Conservation (phyloP, 495 filamentous ascomycete genomes). For the Penicillium maclennaniae region DNA sequence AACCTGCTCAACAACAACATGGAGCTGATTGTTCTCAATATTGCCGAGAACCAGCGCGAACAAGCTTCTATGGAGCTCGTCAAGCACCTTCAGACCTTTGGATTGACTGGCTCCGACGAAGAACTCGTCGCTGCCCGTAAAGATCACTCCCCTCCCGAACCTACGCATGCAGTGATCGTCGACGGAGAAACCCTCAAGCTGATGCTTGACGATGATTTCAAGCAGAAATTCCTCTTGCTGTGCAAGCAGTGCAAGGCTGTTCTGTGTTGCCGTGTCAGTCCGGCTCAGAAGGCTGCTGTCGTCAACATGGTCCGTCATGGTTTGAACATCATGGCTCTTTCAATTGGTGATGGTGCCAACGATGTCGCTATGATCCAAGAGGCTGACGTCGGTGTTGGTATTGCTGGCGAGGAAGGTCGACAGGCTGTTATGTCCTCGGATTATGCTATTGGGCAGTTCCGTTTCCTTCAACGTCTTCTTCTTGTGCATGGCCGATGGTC, state of each 20-base stretch:
- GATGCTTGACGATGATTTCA: constrained; percentile 75
- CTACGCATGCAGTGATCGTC: constrained; percentile 95
- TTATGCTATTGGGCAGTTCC: constrained; percentile 97
- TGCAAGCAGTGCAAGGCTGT: constrained; percentile 98
- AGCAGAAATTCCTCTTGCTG: constrained; percentile 87
- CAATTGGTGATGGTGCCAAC: constrained; percentile 96
- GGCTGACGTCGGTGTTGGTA: constrained; percentile 96
- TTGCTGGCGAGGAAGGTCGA: constrained; percentile 94
- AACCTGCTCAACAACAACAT: constrained; percentile 96
- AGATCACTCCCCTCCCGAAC: constrained; percentile 77
- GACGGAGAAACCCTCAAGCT: constrained; percentile 93
- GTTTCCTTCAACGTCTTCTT: constrained; percentile 85
- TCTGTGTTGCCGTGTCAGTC: constrained; percentile 96
- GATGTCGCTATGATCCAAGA: constrained; percentile 99
- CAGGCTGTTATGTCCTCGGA: constrained; percentile 99
- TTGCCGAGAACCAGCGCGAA: constrained; percentile 66
- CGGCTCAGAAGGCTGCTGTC: constrained; percentile 95
- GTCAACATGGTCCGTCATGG: constrained; percentile 92
- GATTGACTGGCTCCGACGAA: constrained; percentile 80
- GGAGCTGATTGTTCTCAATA: constrained; percentile 90
- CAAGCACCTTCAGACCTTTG: constrained; percentile 65
- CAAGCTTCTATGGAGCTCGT: constrained; percentile 68
- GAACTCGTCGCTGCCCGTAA: constrained; percentile 74
- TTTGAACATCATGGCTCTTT: constrained; percentile 94
- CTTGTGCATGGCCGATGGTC: constrained; percentile 97